These are phyloP conservation scores for Oxyria digyna DNA, from an alignment of 148 eudicot genomes.

Conservation along the genomic window DNA sequence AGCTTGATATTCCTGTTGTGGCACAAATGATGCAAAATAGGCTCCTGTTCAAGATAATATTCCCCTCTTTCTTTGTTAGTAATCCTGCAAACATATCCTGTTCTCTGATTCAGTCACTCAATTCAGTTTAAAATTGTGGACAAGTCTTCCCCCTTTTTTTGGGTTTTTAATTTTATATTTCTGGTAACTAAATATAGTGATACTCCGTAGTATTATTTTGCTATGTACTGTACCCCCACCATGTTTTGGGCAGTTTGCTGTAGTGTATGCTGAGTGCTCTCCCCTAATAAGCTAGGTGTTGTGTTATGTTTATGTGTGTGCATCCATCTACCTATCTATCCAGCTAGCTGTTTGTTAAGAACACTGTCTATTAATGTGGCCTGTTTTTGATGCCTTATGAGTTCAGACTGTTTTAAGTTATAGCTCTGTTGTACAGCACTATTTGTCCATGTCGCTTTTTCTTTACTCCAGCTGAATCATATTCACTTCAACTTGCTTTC, in stretches of 20 bases:
- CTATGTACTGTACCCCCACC: slow-evolving; percentile 1
- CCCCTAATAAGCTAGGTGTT: not conserved
- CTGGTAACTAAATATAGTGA: not conserved
- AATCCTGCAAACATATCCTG: slow-evolving; percentile 5
- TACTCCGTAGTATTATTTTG: not conserved
- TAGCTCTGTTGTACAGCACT: slow-evolving; percentile 4
- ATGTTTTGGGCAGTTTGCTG: slow-evolving; percentile 5
- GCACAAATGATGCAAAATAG: slow-evolving; percentile 5
- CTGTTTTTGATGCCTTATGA: slow-evolving; percentile 4
- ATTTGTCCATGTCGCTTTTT: not conserved
- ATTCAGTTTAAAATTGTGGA: not conserved
- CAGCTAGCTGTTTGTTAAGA: slow-evolving; percentile 6
- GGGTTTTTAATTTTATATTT: not conserved
- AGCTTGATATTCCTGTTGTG: slow-evolving; percentile 1
- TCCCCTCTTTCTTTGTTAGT: not conserved
- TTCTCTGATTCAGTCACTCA: not conserved
- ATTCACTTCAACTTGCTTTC: slow-evolving; percentile 8
- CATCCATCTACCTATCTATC: slow-evolving; percentile 3
- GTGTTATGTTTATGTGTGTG: not conserved
- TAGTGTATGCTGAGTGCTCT: not conserved
- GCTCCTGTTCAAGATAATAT: not conserved
- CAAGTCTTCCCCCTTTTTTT: not conserved
- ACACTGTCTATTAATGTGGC: slow-evolving; percentile 1
- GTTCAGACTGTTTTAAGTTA: slow-evolving; percentile 3
- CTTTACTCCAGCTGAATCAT: slow-evolving; percentile 7